Conservation (phyloP, 225 moss, liverwort and hornwort genomes). For the Straminergon stramineum region DNA sequence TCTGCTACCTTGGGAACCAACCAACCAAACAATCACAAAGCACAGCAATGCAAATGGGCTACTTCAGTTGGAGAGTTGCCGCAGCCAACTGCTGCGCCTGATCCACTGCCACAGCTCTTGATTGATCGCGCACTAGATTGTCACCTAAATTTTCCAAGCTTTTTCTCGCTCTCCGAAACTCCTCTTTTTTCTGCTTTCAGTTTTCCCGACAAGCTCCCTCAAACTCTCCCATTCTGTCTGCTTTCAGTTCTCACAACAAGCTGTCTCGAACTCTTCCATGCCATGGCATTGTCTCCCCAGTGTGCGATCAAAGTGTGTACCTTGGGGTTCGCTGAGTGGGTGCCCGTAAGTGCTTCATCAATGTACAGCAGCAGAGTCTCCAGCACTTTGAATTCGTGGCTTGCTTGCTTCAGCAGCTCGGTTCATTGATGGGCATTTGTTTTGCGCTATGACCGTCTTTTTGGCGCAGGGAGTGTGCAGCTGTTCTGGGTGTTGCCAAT, state of each 20-base stretch:
- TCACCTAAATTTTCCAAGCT: neutral
- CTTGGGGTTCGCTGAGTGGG: neutral
- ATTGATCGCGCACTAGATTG: neutral
- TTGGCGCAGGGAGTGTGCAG: neutral
- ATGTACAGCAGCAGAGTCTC: neutral
- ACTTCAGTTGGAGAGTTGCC: neutral
- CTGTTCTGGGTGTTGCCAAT: neutral
- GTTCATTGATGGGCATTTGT: neutral
- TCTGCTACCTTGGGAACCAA: neutral
- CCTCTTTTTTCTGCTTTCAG: neutral
- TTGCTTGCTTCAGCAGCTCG: neutral
- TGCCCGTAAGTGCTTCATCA: neutral
- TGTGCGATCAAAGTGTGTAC: neutral
- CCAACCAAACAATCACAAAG: neutral
- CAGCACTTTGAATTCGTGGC: constrained; percentile 3
- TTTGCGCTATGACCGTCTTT: neutral
- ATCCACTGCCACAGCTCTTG: constrained; percentile 29
- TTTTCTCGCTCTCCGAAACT: neutral
- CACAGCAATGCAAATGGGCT: neutral
- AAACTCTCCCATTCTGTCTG: neutral
- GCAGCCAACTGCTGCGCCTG: constrained; percentile 6
- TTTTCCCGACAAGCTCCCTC: neutral
- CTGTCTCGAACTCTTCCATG: neutral
- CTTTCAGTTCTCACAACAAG: neutral
- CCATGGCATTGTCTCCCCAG: neutral